Base-by-base conservation (phyloP, 495 filamentous ascomycete genomes). In the Xanthoparmelia taractica region DNA sequence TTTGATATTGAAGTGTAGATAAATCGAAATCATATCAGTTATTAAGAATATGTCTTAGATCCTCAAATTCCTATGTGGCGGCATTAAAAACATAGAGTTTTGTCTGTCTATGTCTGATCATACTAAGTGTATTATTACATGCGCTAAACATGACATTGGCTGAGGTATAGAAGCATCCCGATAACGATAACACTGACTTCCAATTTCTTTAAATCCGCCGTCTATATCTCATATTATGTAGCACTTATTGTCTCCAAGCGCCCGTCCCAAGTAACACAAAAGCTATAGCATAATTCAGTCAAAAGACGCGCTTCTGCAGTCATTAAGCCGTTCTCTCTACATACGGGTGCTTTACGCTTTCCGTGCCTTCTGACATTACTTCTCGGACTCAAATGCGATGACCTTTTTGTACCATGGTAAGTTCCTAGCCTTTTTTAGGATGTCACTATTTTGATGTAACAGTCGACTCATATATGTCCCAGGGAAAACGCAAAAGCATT, bases 401-500 rank as follows among this genome's bases (percentile, higher is more conserved):
- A 15, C 6, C 12, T 13, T 2, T 12, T 31, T 25, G 10, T n/a
- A 34, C 27, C 17, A 54, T 54, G 50, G 50, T 54, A 54, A 20
- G 29, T 29, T 33, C 33, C 29, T 54, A 15, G 4, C 20, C 7
- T 33, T 31, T 20, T 20, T 17, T 34, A 20, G 1, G 17, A 54
- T 11, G 15, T 54, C 20, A 25, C 41, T 45, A 27, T 50, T 3
- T 4, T 10, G 12, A 45, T 41, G 11, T 2, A 11, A 47, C 12
- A 45, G 17, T 50, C 18, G 7, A 20, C 52, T 55, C 15, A 63
- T 58, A 50, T 27, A 1, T 5, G 38, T 40, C 10, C 4, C 48
- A 68, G 66, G 59, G 59, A 33, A 68, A 65, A 68, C 58, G 63
- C 43, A 68, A 68, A 50, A 68, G 63, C 23, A 57, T 65, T 48